These are phyloP conservation scores for Pseudonitzschia pungens DNA, from an alignment of 108 stramenopile genomes.

Conservation along the genomic window DNA sequence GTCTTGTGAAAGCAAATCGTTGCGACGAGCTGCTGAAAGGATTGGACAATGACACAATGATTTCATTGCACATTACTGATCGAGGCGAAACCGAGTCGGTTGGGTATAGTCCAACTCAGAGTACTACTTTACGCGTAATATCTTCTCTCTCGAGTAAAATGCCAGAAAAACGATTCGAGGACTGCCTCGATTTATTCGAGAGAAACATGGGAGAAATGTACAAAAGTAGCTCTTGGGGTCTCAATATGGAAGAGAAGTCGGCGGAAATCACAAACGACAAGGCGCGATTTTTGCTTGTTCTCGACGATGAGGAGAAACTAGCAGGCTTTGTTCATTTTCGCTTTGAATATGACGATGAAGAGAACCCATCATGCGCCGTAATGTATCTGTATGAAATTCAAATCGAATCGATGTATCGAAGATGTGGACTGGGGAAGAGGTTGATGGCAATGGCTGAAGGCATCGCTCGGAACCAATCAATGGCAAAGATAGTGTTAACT, in stretches of 20 bases:
- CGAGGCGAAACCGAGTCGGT: not conserved
- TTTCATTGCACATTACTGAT: not conserved
- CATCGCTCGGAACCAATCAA: conserved; percentile 37
- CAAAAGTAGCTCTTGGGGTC: conserved; percentile 67
- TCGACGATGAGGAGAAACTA: conserved; percentile 15
- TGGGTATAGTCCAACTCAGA: not conserved
- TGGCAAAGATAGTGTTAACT: conserved; percentile 73
- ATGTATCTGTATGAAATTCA: conserved; percentile 80
- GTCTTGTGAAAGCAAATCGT: conserved; percentile 16
- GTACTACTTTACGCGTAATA: not conserved
- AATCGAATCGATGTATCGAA: conserved; percentile 42
- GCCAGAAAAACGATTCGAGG: conserved; percentile 9
- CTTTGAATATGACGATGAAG: conserved; percentile 80
- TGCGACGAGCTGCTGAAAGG: conserved; percentile 22
- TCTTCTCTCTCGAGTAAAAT: conserved; percentile 9
- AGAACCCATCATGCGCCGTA: conserved; percentile 38
- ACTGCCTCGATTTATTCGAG: conserved; percentile 58
- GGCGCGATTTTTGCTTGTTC: conserved; percentile 65
- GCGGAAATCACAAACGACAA: conserved; percentile 57
- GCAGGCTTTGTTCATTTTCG: conserved; percentile 77
- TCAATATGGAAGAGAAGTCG: conserved; percentile 67
- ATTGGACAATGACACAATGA: not conserved
- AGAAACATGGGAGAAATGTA: conserved; percentile 78
- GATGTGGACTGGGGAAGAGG: conserved; percentile 62
- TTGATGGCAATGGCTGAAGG: conserved; percentile 62